Evolutionary conservation across 2,329 filamentous ascomycete species (phyloP).

Genomic region (Talaromyces piceae): DNA sequence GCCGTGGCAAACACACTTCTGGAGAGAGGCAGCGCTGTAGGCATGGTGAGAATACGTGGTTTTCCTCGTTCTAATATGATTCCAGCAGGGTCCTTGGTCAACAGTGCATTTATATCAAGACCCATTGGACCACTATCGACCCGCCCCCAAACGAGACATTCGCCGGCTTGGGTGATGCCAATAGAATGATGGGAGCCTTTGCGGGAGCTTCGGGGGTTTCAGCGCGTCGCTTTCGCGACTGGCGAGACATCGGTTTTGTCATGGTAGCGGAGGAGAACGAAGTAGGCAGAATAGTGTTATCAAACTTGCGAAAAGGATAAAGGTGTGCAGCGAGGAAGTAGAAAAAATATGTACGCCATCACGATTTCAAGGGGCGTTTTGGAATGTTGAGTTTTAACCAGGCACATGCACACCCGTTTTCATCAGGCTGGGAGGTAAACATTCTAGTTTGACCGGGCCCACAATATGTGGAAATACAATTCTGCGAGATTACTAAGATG

Average conservation of each 20-base stretch:
- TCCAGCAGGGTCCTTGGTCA: constrained; percentile 1
- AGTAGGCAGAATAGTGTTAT: background rate
- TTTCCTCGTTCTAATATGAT: constrained; percentile 6
- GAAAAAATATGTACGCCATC: background rate
- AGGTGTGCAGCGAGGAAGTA: background rate
- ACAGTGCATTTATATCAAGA: background rate
- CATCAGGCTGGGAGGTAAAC: background rate
- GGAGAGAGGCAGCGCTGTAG: constrained; percentile 6
- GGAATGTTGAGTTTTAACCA: background rate
- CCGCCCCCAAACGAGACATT: constrained; percentile 55
- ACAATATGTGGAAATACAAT: background rate
- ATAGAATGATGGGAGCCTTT: constrained; percentile 60
- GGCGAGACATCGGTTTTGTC: background rate
- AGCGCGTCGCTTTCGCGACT: background rate
- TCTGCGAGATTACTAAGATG: background rate
- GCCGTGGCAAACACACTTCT: constrained; percentile 6
- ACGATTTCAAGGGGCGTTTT: background rate
- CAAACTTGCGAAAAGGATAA: background rate
- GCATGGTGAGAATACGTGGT: constrained; percentile 10
- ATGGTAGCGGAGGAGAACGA: background rate
- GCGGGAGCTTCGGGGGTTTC: background rate
- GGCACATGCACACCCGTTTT: background rate
- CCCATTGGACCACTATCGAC: constrained; percentile 45
- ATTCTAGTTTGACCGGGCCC: background rate
- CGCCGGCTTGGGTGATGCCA: constrained; percentile 50